Percentiles rank a stretch among this genome's conserved stretches.
These are phyloP conservation scores for Dichotomocladium elegans DNA, from an alignment of 371 early-diverging fungal species.

Conservation along the genomic window DNA sequence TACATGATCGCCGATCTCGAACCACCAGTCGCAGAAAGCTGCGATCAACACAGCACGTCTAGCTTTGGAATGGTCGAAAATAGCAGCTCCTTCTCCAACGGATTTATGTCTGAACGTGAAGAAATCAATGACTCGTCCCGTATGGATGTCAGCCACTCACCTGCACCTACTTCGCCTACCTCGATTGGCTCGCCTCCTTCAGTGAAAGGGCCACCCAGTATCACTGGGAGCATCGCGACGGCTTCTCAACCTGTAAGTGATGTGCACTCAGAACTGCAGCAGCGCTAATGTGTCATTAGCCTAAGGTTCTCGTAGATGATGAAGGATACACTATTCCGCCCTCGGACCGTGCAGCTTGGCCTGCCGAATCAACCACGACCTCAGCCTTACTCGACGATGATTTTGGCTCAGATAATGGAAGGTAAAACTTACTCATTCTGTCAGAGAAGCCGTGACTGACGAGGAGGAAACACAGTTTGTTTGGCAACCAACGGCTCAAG, in stretches of 20 bases:
- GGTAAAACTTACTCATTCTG: slow-evolving; percentile 1
- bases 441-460: neutral
- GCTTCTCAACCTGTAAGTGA: slow-evolving; percentile 14
- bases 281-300: neutral
- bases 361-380: slow-evolving; percentile 10
- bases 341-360: slow-evolving; percentile 47
- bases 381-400: slow-evolving; percentile 6
- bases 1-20: slow-evolving; percentile 13
- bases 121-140: neutral
- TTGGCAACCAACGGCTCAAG: slow-evolving; percentile 21
- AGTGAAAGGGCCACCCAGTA: slow-evolving; percentile 21
- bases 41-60: slow-evolving; percentile 8
- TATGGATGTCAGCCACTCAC: slow-evolving; percentile 4
- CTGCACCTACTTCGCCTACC: slow-evolving; percentile 16
- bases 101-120: neutral
- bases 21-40: slow-evolving; percentile 8
- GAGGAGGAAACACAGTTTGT: slow-evolving; percentile 7
- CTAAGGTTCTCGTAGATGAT: slow-evolving; percentile 26
- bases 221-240: slow-evolving; percentile 26
- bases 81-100: slow-evolving; percentile 5
- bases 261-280: neutral
- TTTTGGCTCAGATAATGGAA: slow-evolving; percentile 20
- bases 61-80: slow-evolving; percentile 6
- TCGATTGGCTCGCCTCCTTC: slow-evolving; percentile 14
- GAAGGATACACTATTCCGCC: slow-evolving; percentile 54